Evolutionary conservation across 768 basidiomycete genomes (phyloP), one percentile per base, ranked within the genome.

Genomic region (Naematelia encephala): DNA sequence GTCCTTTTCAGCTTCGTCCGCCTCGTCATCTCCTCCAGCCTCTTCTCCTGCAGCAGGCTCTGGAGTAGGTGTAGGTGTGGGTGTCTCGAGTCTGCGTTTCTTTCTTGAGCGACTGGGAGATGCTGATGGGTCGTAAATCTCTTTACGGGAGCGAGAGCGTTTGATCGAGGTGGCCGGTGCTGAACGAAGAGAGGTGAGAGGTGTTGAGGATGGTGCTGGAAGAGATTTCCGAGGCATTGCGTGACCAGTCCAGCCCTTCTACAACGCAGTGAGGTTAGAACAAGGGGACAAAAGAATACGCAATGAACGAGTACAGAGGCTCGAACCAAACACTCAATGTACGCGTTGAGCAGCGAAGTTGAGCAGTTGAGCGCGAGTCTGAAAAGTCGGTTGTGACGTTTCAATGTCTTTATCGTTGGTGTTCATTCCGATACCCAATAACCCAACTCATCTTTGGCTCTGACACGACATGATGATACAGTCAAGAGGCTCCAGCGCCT

Each of bases 41-140:
- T 23, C 16, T 82, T 81, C 14, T 84, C 83, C 60, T 87, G 82
- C n/a, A 96, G 81, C 53, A 80, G 84, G 68, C 90, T 89, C 0
- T 83, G 14, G 83, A 80, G n/a, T 80, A 77, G 27, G 94, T 82
- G 50, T 94, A 87, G 12, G 92, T 63, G 26, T 74, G 56, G 0
- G 67, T 61, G 8, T 39, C 8, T 39, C 34, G 34, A 39, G 34
- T 16, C 16, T 39, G 34, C 34, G 34, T 16, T 39, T 39, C 34
- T 39, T 39, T 39, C 34, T 8, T 39, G 34, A 8, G 34, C 0
- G 64, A 63, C 2, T 46, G 39, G 26, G 59, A 64, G 51, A 72
- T 65, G 21, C 64, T 60, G 11, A 55, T 5, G 34, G 51, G 48
- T 52, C 26, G 13, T 19, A 23, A 27, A 30, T 39, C 34, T 39